A percentile compares a stretch with the other conserved stretches of the same genome.
These are phyloP conservation scores for Naganishia kalamii DNA, from an alignment of 768 basidiomycete genomes.

Conservation along the genomic window DNA sequence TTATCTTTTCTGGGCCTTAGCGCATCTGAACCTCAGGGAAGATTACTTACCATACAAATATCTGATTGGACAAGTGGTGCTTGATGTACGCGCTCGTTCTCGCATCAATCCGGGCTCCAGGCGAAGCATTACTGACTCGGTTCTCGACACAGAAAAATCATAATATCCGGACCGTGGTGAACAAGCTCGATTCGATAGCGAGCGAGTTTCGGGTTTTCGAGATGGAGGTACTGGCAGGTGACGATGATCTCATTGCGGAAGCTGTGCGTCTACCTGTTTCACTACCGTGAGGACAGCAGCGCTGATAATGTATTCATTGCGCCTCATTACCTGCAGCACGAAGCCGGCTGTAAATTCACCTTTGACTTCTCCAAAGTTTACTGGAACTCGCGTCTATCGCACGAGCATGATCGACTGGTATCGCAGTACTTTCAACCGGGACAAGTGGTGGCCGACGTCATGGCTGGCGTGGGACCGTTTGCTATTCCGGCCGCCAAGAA, in stretches of 20 bases:
- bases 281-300: not conserved
- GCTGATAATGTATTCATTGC: not conserved
- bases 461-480: slow-evolving; percentile 97
- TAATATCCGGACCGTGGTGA: slow-evolving; percentile 77
- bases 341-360: slow-evolving; percentile 76
- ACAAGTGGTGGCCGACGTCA: slow-evolving; percentile 79
- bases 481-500: slow-evolving; percentile 87
- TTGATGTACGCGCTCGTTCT: slow-evolving; percentile 61
- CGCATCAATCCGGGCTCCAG: not conserved
- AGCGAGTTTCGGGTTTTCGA: slow-evolving; percentile 83
- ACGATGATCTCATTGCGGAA: slow-evolving; percentile 75
- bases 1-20: slow-evolving; percentile 49
- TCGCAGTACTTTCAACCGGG: slow-evolving; percentile 56
- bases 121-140: not conserved
- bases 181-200: slow-evolving; percentile 83
- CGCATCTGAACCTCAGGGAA: slow-evolving; percentile 81
- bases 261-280: slow-evolving; percentile 57
- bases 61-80: slow-evolving; percentile 81
- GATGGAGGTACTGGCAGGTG: slow-evolving; percentile 94
- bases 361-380: slow-evolving; percentile 96
- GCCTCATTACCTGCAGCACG: slow-evolving; percentile 53
- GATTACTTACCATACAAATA: slow-evolving; percentile 88
- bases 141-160: slow-evolving; percentile 67
- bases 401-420: slow-evolving; percentile 84
- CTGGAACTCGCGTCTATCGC: slow-evolving; percentile 93